Percentiles rank a stretch among this genome's conserved stretches.
Conservation (phyloP, 345 rosid species). For the Ricinus communis region DNA sequence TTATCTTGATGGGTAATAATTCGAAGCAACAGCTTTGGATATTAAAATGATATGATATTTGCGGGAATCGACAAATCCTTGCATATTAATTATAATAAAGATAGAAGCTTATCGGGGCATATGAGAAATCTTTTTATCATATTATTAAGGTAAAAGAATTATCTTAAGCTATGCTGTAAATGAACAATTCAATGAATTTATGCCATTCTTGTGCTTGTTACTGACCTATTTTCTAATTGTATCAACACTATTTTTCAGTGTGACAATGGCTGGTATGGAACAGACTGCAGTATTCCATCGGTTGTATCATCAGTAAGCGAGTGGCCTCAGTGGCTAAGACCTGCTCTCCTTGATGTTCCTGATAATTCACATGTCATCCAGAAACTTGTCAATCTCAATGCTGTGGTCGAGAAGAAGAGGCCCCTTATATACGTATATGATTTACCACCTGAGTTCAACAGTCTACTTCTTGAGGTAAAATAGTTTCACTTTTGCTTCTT, state of each 20-base stretch:
- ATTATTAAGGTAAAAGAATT: too few relatives aligned
- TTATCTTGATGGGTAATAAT: not conserved
- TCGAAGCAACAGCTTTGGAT: not conserved
- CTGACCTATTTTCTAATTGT: not conserved
- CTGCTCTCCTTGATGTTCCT: constrained; percentile 76
- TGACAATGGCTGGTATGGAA: constrained; percentile 85
- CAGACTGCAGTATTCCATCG: constrained; percentile 89
- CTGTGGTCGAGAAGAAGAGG: constrained; percentile 68
- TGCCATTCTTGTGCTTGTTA: not conserved
- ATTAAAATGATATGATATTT: not conserved
- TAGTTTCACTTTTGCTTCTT: constrained; percentile 12
- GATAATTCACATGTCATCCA: constrained; percentile 31
- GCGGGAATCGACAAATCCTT: not conserved
- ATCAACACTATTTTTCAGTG: constrained; percentile 46
- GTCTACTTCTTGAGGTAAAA: constrained; percentile 90
- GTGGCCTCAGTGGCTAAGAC: constrained; percentile 94
- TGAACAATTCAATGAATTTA: not conserved
- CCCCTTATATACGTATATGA: constrained; percentile 94
- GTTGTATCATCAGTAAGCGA: constrained; percentile 64
- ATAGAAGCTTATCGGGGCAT: not conserved
- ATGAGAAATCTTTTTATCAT: too few relatives aligned
- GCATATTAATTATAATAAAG: not conserved
- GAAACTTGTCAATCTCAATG: constrained; percentile 56
- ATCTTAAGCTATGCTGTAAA: not conserved
- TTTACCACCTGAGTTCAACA: constrained; percentile 89